Conservation (phyloP, 2,329 filamentous ascomycete genomes). For the Ciborinia camelliae region DNA sequence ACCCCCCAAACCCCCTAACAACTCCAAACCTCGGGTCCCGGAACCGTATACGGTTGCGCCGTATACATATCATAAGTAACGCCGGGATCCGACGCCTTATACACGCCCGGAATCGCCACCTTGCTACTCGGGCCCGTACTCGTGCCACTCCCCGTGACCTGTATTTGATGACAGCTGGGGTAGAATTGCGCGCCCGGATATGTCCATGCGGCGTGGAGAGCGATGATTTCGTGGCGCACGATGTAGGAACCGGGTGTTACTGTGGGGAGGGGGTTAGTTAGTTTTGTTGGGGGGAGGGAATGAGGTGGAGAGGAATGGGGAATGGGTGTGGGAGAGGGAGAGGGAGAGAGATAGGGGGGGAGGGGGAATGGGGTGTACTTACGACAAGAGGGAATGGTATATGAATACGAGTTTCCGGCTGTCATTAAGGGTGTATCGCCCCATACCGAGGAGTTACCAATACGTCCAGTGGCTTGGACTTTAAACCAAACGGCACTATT, state of each 20-base stretch:
- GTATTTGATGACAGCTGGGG: constrained; percentile 43
- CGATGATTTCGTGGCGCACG: constrained; percentile 49
- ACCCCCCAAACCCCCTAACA: too few species aligned
- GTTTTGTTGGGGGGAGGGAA: too few species aligned
- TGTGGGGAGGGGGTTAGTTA: constrained; percentile 39
- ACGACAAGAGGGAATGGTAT: constrained; percentile 47
- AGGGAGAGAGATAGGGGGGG: too few species aligned
- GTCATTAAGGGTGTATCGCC: constrained; percentile 33
- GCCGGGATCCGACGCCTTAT: constrained; percentile 45
- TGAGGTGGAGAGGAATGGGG: too few species aligned
- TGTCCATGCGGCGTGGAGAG: constrained; percentile 47
- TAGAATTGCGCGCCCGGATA: constrained; percentile 33
- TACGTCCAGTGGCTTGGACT: constrained; percentile 44
- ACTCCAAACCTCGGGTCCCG: constrained; percentile 40
- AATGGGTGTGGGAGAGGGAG: too few species aligned
- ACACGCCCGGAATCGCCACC: constrained; percentile 49
- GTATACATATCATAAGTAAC: constrained; percentile 39
- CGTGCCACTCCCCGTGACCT: constrained; percentile 45
- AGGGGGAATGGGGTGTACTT: too few species aligned
- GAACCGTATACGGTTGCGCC: constrained; percentile 44
- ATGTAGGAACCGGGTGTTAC: constrained; percentile 54
- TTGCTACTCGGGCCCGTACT: constrained; percentile 39
- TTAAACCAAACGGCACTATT: constrained; percentile 42
- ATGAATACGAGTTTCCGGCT: constrained; percentile 45
- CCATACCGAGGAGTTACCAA: constrained; percentile 28